phyloP scores from a whole-genome alignment of 441 rosid genomes.

The Pelargonium myrrhifolium region DNA sequence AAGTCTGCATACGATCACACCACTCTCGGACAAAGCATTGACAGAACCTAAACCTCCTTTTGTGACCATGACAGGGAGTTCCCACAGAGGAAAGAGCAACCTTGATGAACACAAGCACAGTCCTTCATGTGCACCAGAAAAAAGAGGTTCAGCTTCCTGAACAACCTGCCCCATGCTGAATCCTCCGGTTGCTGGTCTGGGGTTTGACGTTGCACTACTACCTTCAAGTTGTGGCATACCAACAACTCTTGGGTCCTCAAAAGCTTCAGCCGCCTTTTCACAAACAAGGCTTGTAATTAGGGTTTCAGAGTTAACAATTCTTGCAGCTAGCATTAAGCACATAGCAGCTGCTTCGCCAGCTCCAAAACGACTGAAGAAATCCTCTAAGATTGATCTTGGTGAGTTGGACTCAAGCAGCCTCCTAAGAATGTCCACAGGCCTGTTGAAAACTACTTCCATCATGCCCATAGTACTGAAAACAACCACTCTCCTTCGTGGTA shows the following conservation, averaged over 20 bases:
- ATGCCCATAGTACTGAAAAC: constrained; percentile 94
- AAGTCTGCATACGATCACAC: constrained; percentile 66
- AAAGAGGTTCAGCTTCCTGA: constrained; percentile 91
- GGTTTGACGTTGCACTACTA: constrained; percentile 56
- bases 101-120: constrained; percentile 90
- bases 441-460: constrained; percentile 90
- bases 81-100: constrained; percentile 90
- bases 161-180: constrained; percentile 99
- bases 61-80: constrained; percentile 64
- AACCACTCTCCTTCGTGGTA: constrained; percentile 79
- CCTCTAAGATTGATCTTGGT: constrained; percentile 79
- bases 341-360: constrained; percentile 97
- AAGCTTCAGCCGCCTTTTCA: constrained; percentile 94
- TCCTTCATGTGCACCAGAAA: constrained; percentile 94
- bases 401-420: constrained; percentile 77
- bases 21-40: constrained; percentile 41
- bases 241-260: constrained; percentile 92
- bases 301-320: constrained; percentile 72
- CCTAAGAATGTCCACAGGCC: constrained; percentile 91
- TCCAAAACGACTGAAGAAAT: constrained; percentile 92
- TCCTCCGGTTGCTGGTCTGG: constrained; percentile 82
- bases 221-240: constrained; percentile 97
- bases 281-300: constrained; percentile 63
- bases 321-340: constrained; percentile 94
- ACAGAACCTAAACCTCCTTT: constrained; percentile 39